phyloP scores from a whole-genome alignment of 352 stramenopile species.

The Pythium utonaiense region DNA sequence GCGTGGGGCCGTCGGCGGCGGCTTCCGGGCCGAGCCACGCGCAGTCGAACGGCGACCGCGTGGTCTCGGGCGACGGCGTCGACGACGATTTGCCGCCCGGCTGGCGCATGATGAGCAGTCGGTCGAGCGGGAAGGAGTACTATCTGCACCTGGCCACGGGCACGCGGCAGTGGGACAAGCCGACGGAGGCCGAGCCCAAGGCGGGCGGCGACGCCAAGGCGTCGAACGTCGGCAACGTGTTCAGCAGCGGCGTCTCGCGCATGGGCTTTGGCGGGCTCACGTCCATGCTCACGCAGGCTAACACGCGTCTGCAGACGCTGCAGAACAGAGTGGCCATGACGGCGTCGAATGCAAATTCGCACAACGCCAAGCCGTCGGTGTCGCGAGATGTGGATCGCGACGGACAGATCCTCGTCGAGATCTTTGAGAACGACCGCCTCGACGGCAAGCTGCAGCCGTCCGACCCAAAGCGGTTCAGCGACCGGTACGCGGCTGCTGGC shows the following conservation, averaged over 20 bases:
- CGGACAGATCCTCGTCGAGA: conserved; percentile 65
- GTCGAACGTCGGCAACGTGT: conserved; percentile 48
- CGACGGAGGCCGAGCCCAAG: conserved; percentile 63
- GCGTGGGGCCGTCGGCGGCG: conserved; percentile 17
- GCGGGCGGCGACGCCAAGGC: conserved; percentile 29
- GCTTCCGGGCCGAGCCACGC: not conserved
- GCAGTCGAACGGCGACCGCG: not conserved
- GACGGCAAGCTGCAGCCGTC: conserved; percentile 65
- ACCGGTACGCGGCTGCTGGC: conserved; percentile 48
- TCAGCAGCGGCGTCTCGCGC: conserved; percentile 62
- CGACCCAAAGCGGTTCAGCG: conserved; percentile 74
- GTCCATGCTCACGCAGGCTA: conserved; percentile 64
- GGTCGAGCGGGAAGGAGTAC: conserved; percentile 62
- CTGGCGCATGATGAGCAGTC: conserved; percentile 69
- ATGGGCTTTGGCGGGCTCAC: conserved; percentile 54
- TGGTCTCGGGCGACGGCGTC: too few species aligned
- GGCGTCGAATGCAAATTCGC: conserved; percentile 1
- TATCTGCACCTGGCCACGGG: conserved; percentile 69
- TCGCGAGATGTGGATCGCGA: conserved; percentile 60
- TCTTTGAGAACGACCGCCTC: conserved; percentile 86
- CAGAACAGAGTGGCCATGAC: conserved; percentile 37
- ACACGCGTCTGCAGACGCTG: conserved; percentile 66
- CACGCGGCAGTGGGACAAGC: conserved; percentile 64
- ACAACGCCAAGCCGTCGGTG: conserved; percentile 14
- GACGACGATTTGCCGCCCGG: conserved; percentile 44